phyloP scores from a whole-genome alignment of 805 yeast genomes.

The Hanseniaspora occidentalis region DNA sequence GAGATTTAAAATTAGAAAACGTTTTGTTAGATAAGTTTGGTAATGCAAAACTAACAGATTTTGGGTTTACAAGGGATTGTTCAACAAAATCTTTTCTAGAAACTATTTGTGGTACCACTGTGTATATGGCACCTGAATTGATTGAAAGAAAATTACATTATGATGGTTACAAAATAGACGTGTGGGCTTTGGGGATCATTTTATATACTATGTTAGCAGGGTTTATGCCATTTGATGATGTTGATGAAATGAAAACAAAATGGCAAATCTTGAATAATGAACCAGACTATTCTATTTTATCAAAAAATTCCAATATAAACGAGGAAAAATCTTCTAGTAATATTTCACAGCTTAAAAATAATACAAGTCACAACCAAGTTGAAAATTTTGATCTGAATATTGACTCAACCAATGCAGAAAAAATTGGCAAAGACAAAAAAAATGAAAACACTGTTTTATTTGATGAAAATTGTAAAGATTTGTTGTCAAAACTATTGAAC shows the following conservation, averaged over 20 bases:
- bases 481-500: conserved; percentile 42
- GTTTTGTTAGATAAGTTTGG: conserved; percentile 45
- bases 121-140: conserved; percentile 95
- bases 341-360: too few relatives aligned
- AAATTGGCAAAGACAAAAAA: too few relatives aligned
- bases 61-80: conserved; percentile 74
- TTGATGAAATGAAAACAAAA: conserved; percentile 50
- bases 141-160: conserved; percentile 53
- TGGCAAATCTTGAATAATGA: conserved; percentile 48
- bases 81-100: conserved; percentile 46
- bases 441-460: too few relatives aligned
- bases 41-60: conserved; percentile 72
- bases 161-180: conserved; percentile 70
- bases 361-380: too few relatives aligned
- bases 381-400: too few relatives aligned
- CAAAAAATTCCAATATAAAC: too few relatives aligned
- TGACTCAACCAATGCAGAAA: too few relatives aligned
- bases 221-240: conserved; percentile 85
- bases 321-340: too few relatives aligned
- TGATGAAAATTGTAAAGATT: conserved; percentile 35
- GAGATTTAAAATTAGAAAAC: conserved; percentile 79
- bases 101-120: conserved; percentile 89
- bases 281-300: conserved; percentile 47
- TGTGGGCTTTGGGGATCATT: conserved; percentile 89
- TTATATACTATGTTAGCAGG: conserved; percentile 77